These are phyloP conservation scores for Calocera viscosa DNA, from an alignment of 768 basidiomycete genomes.

Conservation along the genomic window DNA sequence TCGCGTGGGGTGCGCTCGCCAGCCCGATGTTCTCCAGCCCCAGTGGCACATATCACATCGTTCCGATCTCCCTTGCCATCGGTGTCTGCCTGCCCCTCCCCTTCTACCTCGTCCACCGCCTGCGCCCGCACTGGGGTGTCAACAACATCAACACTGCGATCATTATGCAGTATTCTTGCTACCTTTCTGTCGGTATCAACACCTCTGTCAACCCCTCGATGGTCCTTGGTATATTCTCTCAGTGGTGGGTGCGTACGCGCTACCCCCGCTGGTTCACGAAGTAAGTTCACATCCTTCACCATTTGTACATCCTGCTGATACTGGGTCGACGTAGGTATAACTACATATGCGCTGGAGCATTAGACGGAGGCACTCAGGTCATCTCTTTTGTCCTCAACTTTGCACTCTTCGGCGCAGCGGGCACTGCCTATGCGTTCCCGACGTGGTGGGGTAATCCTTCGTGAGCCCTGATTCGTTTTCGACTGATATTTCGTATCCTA, in stretches of 20 bases:
- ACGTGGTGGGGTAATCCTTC: slow-evolving; percentile 19
- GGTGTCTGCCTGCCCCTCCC: slow-evolving; percentile 21
- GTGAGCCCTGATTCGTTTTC: too few species aligned
- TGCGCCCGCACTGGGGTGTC: slow-evolving; percentile 14
- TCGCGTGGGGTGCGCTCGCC: slow-evolving; percentile 33
- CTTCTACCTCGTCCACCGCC: slow-evolving; percentile 18
- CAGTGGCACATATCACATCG: slow-evolving; percentile 20
- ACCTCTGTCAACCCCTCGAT: slow-evolving; percentile 18
- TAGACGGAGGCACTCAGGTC: slow-evolving; percentile 32
- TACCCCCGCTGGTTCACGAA: slow-evolving; percentile 33
- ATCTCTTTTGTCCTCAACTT: slow-evolving; percentile 20
- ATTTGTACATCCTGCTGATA: slow-evolving; percentile 14
- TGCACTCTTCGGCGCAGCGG: slow-evolving; percentile 26
- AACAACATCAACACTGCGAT: slow-evolving; percentile 17
- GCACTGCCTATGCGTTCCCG: slow-evolving; percentile 11
- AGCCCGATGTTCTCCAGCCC: slow-evolving; percentile 26
- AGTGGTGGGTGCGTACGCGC: slow-evolving; percentile 26
- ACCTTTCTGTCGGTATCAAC: slow-evolving; percentile 21
- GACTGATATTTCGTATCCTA: too few species aligned
- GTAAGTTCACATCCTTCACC: slow-evolving; percentile 12
- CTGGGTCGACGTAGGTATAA: slow-evolving; percentile 19
- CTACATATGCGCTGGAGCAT: slow-evolving; percentile 32
- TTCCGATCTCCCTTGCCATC: slow-evolving; percentile 19
- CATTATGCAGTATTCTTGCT: slow-evolving; percentile 21
- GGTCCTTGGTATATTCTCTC: slow-evolving; percentile 20